phyloP scores from a whole-genome alignment of 2,329 filamentous ascomycete species.

The Trichoderma cornu-damae region DNA sequence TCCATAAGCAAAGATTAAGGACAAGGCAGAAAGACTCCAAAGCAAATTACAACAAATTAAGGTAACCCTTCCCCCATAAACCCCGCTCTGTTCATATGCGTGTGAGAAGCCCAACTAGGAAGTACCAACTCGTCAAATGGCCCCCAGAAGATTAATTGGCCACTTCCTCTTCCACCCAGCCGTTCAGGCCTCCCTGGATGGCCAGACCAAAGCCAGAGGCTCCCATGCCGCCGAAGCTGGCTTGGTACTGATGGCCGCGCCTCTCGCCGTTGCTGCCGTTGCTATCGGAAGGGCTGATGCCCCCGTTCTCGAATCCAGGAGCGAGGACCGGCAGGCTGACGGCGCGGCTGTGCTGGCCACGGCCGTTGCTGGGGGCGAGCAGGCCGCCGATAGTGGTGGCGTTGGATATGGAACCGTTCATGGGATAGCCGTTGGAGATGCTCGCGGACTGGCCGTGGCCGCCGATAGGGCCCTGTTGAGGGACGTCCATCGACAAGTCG shows the following conservation, averaged over 20 bases:
- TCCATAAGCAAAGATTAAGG: slow-evolving; percentile 22
- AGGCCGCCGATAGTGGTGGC: slow-evolving; percentile 71
- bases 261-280: slow-evolving; percentile 49
- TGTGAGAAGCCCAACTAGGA: slow-evolving; percentile 23
- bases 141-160: slow-evolving; percentile 46
- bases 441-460: slow-evolving; percentile 62
- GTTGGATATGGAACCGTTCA: slow-evolving; percentile 49
- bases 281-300: slow-evolving; percentile 46
- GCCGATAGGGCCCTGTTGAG: slow-evolving; percentile 55
- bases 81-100: slow-evolving; percentile 16
- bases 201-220: slow-evolving; percentile 54
- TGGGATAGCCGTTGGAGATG: slow-evolving; percentile 59
- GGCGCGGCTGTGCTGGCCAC: slow-evolving; percentile 67
- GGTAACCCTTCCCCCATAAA: slow-evolving; percentile 29
- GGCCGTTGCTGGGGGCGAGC: slow-evolving; percentile 62
- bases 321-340: slow-evolving; percentile 77
- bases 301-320: slow-evolving; percentile 58
- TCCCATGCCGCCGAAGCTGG: slow-evolving; percentile 56
- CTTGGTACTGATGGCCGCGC: slow-evolving; percentile 62
- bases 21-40: slow-evolving; percentile 26
- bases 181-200: slow-evolving; percentile 59
- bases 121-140: slow-evolving; percentile 17
- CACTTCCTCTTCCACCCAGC: slow-evolving; percentile 64
- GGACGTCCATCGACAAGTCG: slow-evolving; percentile 53
- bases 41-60: slow-evolving; percentile 43